Percentiles rank a stretch among this genome's conserved stretches.
Evolutionary conservation across 768 basidiomycete genomes (phyloP).

Genomic region (Hydnum rufescens): DNA sequence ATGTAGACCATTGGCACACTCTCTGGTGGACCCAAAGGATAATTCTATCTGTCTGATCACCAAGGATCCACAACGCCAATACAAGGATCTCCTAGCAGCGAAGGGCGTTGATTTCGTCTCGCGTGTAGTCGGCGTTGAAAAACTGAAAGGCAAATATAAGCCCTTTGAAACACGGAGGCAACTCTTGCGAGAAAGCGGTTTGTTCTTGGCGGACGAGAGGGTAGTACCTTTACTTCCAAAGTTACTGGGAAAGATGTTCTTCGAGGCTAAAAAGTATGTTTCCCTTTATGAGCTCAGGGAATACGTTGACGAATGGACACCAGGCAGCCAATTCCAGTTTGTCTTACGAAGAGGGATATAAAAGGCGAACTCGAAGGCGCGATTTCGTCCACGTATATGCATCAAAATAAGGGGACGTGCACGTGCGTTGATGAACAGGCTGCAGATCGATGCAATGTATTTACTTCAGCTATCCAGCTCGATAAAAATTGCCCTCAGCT

Average conservation of each 20-base stretch:
- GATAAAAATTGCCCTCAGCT: constrained; percentile 61
- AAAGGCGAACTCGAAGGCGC: constrained; percentile 86
- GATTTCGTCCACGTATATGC: constrained; percentile 87
- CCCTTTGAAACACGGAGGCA: constrained; percentile 64
- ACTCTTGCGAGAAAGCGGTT: constrained; percentile 68
- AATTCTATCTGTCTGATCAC: constrained; percentile 75
- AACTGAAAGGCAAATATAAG: constrained; percentile 88
- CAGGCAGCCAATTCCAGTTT: constrained; percentile 94
- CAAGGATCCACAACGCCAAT: constrained; percentile 89
- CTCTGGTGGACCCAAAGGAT: constrained; percentile 64
- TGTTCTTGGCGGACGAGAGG: constrained; percentile 88
- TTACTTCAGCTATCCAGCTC: constrained; percentile 21
- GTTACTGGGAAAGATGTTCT: constrained; percentile 76
- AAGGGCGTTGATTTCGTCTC: constrained; percentile 76
- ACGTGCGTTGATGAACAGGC: constrained; percentile 42
- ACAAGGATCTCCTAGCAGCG: constrained; percentile 75
- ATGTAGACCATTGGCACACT: constrained; percentile 62
- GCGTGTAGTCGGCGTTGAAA: constrained; percentile 74
- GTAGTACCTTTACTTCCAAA: constrained; percentile 73
- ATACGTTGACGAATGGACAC: constrained; percentile 8
- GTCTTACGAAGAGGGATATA: constrained; percentile 67
- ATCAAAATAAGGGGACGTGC: constrained; percentile 85
- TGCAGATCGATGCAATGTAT: background rate
- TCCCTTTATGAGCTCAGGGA: background rate
- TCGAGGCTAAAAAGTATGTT: constrained; percentile 84